A percentile compares a stretch with the other conserved stretches of the same genome.
These are phyloP conservation scores for Scutellaria galericulata DNA, from an alignment of 257 asterid genomes.

Conservation along the genomic window DNA sequence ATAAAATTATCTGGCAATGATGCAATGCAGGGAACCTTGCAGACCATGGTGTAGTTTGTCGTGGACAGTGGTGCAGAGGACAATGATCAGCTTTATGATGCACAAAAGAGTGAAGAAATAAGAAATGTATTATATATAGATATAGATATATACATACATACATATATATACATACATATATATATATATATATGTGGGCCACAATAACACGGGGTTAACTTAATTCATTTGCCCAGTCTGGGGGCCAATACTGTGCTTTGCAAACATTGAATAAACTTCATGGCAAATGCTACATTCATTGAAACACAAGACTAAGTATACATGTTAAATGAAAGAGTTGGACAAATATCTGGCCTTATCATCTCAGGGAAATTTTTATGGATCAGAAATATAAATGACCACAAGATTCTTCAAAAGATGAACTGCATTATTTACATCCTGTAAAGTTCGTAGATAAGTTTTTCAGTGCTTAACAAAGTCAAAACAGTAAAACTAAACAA, in stretches of 20 bases:
- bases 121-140: no score
- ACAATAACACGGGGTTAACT: no score
- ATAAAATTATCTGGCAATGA: background rate
- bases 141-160: no score
- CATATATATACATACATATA: no score
- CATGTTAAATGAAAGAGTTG: constrained; percentile 1
- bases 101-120: no score
- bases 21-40: no score
- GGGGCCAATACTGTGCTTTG: no score
- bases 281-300: background rate
- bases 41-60: no score
- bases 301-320: background rate
- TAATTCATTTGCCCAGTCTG: background rate
- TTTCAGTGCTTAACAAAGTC: constrained; percentile 5
- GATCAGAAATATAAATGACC: constrained; percentile 14
- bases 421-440: constrained; percentile 17
- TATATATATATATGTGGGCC: no score
- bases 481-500: constrained; percentile 19
- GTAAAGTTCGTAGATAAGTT: background rate
- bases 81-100: no score
- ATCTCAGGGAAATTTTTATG: constrained; percentile 19
- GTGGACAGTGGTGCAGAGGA: no score
- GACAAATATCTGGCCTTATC: background rate
- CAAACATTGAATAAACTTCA: no score
- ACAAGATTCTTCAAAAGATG: constrained; percentile 13